Evolutionary conservation across 2,329 filamentous ascomycete species (phyloP).

Genomic region (Aspergillus neotritici): DNA sequence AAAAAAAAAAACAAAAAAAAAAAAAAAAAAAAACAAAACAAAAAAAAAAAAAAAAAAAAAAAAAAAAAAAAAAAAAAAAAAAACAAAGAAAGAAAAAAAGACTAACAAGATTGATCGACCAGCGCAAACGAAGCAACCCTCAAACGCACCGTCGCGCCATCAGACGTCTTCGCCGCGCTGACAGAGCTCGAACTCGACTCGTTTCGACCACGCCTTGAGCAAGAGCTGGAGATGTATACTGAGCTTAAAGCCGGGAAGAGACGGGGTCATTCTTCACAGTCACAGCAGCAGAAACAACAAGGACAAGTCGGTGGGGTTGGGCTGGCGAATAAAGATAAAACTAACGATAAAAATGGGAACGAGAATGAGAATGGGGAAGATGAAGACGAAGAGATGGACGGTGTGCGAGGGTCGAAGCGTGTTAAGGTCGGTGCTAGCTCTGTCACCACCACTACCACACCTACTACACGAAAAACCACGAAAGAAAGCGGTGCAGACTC

Average conservation of each 20-base stretch:
- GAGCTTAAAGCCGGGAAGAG: conserved; percentile 41
- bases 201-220: conserved; percentile 54
- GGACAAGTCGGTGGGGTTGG: conserved; percentile 10
- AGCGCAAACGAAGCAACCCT: conserved; percentile 58
- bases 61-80: no score
- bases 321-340: conserved; percentile 11
- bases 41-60: no score
- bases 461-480: no score
- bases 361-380: conserved; percentile 20
- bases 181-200: conserved; percentile 56
- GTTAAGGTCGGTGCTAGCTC: conserved; percentile 11
- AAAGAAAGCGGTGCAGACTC: background rate
- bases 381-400: conserved; percentile 21
- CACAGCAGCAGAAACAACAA: conserved; percentile 8
- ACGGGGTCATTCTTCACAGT: conserved; percentile 22
- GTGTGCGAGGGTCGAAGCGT: conserved; percentile 14
- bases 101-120: conserved; percentile 9
- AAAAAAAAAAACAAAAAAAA: no score
- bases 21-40: no score
- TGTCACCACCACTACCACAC: no score
- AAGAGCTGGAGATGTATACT: conserved; percentile 49
- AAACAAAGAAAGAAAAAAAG: no score
- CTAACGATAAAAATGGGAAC: no score
- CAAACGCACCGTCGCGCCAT: conserved; percentile 58
- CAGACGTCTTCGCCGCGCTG: conserved; percentile 57